Base-by-base conservation (phyloP, 1,284 basidiomycete species). In the Cerrena zonata region DNA sequence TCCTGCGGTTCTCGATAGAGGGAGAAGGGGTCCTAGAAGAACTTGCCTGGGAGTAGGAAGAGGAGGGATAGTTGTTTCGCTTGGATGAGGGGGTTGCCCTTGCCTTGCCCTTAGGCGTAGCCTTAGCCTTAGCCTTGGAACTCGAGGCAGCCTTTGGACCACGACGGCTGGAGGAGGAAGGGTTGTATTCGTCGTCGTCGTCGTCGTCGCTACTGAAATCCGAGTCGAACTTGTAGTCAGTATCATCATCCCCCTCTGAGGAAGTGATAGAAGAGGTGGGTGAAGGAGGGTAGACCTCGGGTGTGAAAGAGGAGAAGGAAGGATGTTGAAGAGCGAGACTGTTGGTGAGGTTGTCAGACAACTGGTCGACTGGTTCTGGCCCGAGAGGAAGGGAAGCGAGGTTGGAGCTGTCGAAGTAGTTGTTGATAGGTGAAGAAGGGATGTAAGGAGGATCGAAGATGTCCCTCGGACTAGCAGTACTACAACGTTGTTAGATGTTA, bases 181-280 rank as follows among this genome's bases (percentile, higher is more conserved):
- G 39, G 11, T 44, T 22, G 48, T 44, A 27, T 23, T 34, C n/a
- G 21, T 49, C 48, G 21, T 24, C 40, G 23, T 39, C 37, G 37
- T 49, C 48, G 11, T 38, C 41, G 18, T 49, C 48, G 7, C 37
- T 11, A 15, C 26, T 23, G 41, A 30, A 49, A 24, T 39, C 37
- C 5, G 37, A 39, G 37, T 39, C 37, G 13, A 5, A 39, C 13
- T 5, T 21, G 21, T 39, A 15, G 37, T 39, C 34, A 21, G 19
- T 27, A 4, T 23, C 13, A 19, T 24, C 5, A 45, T 11, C 44
- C 12, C 3, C 22, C 23, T 27, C 22, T 27, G 12, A 24, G 22
- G 42, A 23, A 11, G 42, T 10, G 5, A 18, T 10, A 12, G 23
- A 18, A 25, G 42, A 45, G 5, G 44, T 23, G 44, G 25, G 15